Evolutionary conservation across 495 filamentous ascomycete species (phyloP), one percentile per base, ranked within the genome.

Genomic region (Penicillium paradoxum): DNA sequence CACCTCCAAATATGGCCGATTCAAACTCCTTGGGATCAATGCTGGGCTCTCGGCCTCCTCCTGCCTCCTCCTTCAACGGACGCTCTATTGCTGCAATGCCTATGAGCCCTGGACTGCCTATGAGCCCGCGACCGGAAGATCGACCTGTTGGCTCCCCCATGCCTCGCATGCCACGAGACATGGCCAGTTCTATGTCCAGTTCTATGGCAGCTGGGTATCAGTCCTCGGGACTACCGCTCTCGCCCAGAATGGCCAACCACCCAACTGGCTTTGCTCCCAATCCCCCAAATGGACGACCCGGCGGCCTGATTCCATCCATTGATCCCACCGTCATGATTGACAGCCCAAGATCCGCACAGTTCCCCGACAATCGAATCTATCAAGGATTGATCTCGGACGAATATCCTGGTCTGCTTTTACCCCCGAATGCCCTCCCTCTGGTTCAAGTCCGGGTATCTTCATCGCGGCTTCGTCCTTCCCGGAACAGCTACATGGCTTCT

Each of bases 401-500:
- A 44, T 91, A 91, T 63, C 90, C 91, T 8, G 84, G 86, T 42
- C 75, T 96, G 18, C 69, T 96, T 22, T 73, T 97, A 17, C 84
- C 90, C n/a, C 91, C 91, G 0, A 91, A 95, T 66, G 89, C 91
- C n/a, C 80, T 98, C 15, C 86, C 90, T 9, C 84, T 88, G 17
- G 82, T 97, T 56, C 82, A 88, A 57, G 84, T 96, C 22, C 87
- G 77, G 59, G 92, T 97, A 7, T 87, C 87, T 9, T 97, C 95
- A 6, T 97, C 92, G 47, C 82, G 93, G n/a, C 83, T 95, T 71
- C 90, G 86, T 59, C 95, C 93, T 18, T 96, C 91, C 1, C 77
- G 92, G 50, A 83, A 88, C 10, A 97, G 91, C 56, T 79, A 91
- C 49, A 66, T 96, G 60, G 86, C 80, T 14, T 73, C 84, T 3